phyloP scores from a whole-genome alignment of 2,329 filamentous ascomycete genomes.

The Cordyceps fumosorosea region DNA sequence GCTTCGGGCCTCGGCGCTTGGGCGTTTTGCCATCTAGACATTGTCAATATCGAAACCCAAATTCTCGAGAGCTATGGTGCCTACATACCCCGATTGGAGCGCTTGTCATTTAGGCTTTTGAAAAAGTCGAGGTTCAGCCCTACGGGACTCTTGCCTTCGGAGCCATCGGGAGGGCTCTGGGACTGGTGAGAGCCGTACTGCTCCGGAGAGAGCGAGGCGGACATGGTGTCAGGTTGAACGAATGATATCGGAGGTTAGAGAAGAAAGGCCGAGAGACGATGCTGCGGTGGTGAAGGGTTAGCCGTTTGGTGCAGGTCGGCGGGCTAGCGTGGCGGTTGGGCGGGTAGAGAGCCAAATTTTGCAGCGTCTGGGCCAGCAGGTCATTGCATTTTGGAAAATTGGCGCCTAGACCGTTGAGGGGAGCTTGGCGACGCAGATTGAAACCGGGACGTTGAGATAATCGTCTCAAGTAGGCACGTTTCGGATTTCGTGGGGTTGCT shows the following conservation, averaged over 20 bases:
- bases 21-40: conserved; percentile 69
- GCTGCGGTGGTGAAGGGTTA: background rate
- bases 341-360: background rate
- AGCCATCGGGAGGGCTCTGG: conserved; percentile 20
- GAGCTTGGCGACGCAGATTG: conserved; percentile 5
- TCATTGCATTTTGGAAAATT: background rate
- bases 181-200: conserved; percentile 24
- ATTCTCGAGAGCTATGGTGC: background rate
- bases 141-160: conserved; percentile 29
- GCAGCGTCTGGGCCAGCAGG: background rate
- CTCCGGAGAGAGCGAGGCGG: conserved; percentile 38
- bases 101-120: conserved; percentile 66
- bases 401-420: background rate
- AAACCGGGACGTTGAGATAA: background rate
- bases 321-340: background rate
- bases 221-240: background rate
- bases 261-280: background rate
- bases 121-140: conserved; percentile 54
- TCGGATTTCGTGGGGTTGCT: conserved; percentile 7
- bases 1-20: conserved; percentile 90
- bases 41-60: background rate
- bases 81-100: conserved; percentile 62
- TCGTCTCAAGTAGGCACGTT: conserved; percentile 12
- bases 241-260: background rate
- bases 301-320: background rate